Evolutionary conservation across 1,139 yeast species (phyloP).

Genomic region (Maudiozyma humilis): DNA sequence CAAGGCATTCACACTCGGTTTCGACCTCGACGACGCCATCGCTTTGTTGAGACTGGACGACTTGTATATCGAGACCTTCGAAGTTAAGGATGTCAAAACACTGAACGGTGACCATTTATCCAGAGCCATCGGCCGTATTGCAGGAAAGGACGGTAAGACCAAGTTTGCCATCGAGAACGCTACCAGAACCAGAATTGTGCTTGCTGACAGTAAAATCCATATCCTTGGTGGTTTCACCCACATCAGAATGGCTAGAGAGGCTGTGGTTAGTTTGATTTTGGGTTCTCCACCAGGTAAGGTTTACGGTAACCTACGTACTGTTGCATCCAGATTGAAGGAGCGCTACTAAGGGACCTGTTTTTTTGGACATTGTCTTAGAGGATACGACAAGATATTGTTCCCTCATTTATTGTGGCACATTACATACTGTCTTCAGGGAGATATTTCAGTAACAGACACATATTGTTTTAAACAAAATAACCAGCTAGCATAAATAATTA

Average conservation of each 20-base stretch:
- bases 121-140: slow-evolving; percentile 98
- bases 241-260: slow-evolving; percentile 94
- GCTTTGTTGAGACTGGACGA: slow-evolving; percentile 91
- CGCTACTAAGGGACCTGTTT: slow-evolving; percentile 64
- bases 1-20: slow-evolving; percentile 90
- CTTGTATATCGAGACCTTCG: slow-evolving; percentile 92
- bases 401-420: background rate
- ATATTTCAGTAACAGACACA: background rate
- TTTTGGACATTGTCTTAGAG: background rate
- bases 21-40: slow-evolving; percentile 93
- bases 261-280: slow-evolving; percentile 85
- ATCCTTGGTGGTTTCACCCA: slow-evolving; percentile 95
- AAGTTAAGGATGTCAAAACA: slow-evolving; percentile 92
- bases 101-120: slow-evolving; percentile 92
- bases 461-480: background rate
- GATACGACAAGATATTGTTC: background rate
- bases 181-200: slow-evolving; percentile 91
- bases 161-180: slow-evolving; percentile 98
- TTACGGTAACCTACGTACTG: slow-evolving; percentile 92
- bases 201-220: slow-evolving; percentile 94
- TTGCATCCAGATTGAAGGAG: slow-evolving; percentile 95
- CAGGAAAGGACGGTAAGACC: slow-evolving; percentile 98
- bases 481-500: background rate
- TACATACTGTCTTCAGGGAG: background rate
- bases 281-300: slow-evolving; percentile 99